These are phyloP conservation scores for Alternaria novae-zelandiae DNA, from an alignment of 2,329 filamentous ascomycete species.

Conservation along the genomic window DNA sequence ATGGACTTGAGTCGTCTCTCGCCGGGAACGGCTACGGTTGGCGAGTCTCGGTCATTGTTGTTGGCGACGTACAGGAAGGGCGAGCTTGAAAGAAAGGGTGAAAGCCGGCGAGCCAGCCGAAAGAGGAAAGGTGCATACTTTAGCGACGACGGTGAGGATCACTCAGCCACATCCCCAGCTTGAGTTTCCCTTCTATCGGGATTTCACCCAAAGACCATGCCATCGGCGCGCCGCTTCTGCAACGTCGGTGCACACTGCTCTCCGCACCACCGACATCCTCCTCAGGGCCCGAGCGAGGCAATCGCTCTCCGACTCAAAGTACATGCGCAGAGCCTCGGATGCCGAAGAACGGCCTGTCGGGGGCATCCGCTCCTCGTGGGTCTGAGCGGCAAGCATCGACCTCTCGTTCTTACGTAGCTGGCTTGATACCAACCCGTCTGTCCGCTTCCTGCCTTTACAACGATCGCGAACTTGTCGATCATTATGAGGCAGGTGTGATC, in stretches of 20 bases:
- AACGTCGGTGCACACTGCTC: background rate
- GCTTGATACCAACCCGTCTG: background rate
- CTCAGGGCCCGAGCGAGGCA: background rate
- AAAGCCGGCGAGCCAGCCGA: background rate
- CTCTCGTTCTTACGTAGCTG: background rate
- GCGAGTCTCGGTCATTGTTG: background rate
- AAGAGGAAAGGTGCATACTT: background rate
- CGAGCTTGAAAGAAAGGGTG: background rate
- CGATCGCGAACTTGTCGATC: background rate
- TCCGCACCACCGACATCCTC: background rate
- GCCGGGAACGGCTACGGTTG: background rate
- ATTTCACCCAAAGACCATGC: background rate
- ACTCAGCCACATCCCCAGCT: conserved; percentile 1
- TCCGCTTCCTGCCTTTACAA: background rate
- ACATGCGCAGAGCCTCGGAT: background rate
- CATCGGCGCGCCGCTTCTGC: background rate
- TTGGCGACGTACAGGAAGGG: background rate
- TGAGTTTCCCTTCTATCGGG: background rate
- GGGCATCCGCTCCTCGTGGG: background rate
- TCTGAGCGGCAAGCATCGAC: background rate
- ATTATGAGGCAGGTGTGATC: background rate
- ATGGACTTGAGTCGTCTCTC: background rate
- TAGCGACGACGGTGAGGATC: background rate
- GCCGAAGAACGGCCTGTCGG: background rate
- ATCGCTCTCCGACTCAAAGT: background rate